Base-by-base conservation (phyloP, 345 rosid genomes). In the Lumnitzera racemosa region DNA sequence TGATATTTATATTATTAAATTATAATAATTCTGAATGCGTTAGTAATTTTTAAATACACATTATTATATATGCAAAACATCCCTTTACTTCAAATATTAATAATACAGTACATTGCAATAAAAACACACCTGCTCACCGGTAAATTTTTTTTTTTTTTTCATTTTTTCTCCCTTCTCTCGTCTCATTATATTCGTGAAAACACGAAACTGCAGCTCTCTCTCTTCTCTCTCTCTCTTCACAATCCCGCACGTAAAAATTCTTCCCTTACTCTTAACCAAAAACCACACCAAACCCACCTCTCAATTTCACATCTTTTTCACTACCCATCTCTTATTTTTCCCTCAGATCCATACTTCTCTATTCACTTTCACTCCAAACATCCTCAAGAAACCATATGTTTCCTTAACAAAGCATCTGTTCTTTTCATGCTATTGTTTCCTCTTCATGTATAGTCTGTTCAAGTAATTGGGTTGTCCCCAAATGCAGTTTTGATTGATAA, bases 241-340 rank as follows among this genome's bases (percentile, higher is more conserved):
- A 63, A 55, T 24, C 54, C 24, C 47, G 53, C 31, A 46, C 69
- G 69, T 70, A 66, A 61, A 59, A 49, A 20, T 64, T 46, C 53
- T 52, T 20, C 56, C 15, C 49, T 61, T 41, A 51, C 61, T 59
- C 58, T 20, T 0, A 20, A 20, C 20, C 24, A 15, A 15, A 55
- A 66, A 66, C 67, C 27, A 51, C 61, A 54, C 58, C 41, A 15
- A 15, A 55, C 70, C 69, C 67, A 46, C 57, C 65, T 57, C 56
- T 50, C 6, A 50, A 61, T 62, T 62, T 52, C 36, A 29, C 36
- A 29, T 29, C 36, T 29, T 29, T 0, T 29, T 29, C 36, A 29
- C 7, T 3, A 29, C 56, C 65, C 56, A 51, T 61, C 43, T 11
- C 52, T 49, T 51, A 24, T 31, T 46, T 27, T 48, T 20, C 13